Evolutionary conservation across 2,329 filamentous ascomycete species (phyloP), one percentile per base, ranked within the genome.

Genomic region (Colletotrichum salicis): DNA sequence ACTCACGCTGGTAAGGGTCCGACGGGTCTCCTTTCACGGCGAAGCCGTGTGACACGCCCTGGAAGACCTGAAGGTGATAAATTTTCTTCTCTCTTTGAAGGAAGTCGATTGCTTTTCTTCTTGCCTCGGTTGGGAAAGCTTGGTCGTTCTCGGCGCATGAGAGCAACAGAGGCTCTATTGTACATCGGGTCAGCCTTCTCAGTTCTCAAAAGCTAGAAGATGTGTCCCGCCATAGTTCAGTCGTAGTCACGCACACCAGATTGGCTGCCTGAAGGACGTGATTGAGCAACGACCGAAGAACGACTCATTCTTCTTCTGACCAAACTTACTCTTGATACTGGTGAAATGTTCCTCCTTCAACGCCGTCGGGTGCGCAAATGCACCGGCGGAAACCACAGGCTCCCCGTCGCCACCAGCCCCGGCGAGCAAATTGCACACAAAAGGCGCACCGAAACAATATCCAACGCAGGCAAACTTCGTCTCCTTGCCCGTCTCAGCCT

Each of bases 51-150:
- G 84, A 80, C 19, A 92, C 88, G 48, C 86, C 86, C 29, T 85
- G 85, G 82, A 90, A 93, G 24, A 93, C 81, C 77, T 87, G 90
- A 74, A 92, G 83, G 76, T 93, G 90, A 79, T 90, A 93, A 2
- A 86, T 74, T 74, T 83, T 84, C 52, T 80, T 77, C 33, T 78
- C 77, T 29, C 77, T 77, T 55, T 81, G 79, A 60, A 87, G 75
- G 37, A 86, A 82, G 27, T 86, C 84, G 1, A 86, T 54, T 2
- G 84, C 85, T 52, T 77, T 79, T 15, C 80, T 78, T n/a, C 85
- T 77, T 0, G 79, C 76, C 29, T 80, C 78, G 2, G 79, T 74
- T 24, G 78, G 73, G 64, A 87, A 87, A 0, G 83, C 83, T 57
- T 84, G 80, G 63, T 87, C 85, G 15, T 81, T 78, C 57, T 86